Percentiles rank a stretch among this genome's conserved stretches.
phyloP scores from a whole-genome alignment of 805 yeast species.

The Wickerhamomyces ciferrii region DNA sequence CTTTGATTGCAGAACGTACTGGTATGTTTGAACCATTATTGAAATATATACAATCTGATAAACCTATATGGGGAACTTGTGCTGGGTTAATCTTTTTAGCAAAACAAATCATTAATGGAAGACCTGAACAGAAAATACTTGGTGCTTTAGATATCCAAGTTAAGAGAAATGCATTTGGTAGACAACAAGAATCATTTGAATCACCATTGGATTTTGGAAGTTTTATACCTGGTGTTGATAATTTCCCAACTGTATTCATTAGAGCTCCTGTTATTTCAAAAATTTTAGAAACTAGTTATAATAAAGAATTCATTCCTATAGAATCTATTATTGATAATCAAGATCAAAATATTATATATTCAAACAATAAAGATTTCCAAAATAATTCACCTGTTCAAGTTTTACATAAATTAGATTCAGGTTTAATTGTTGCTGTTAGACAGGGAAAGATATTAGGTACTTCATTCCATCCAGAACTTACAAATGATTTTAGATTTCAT shows the following conservation, averaged over 20 bases:
- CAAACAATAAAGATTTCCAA: background rate
- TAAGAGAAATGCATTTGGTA: constrained; percentile 71
- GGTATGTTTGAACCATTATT: constrained; percentile 50
- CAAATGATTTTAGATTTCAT: constrained; percentile 56
- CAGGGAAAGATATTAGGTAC: constrained; percentile 68
- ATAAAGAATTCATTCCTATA: background rate
- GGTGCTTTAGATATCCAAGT: constrained; percentile 65
- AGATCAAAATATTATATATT: background rate
- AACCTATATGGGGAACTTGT: constrained; percentile 81
- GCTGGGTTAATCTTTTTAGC: constrained; percentile 75
- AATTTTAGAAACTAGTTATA: constrained; percentile 6
- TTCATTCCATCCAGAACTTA: constrained; percentile 76
- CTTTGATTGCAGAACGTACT: constrained; percentile 63
- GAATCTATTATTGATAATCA: background rate
- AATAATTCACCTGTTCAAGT: constrained; percentile 28
- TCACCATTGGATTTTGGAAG: constrained; percentile 34
- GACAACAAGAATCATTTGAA: constrained; percentile 67
- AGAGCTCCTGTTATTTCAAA: constrained; percentile 67
- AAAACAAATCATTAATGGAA: constrained; percentile 44
- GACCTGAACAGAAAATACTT: constrained; percentile 47
- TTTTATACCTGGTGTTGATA: constrained; percentile 33
- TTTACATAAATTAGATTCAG: constrained; percentile 31
- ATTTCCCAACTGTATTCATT: constrained; percentile 50
- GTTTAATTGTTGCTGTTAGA: constrained; percentile 62
- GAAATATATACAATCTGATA: constrained; percentile 41